Base-by-base conservation (phyloP, 768 basidiomycete genomes). In the Stropharia rugosoannulata region DNA sequence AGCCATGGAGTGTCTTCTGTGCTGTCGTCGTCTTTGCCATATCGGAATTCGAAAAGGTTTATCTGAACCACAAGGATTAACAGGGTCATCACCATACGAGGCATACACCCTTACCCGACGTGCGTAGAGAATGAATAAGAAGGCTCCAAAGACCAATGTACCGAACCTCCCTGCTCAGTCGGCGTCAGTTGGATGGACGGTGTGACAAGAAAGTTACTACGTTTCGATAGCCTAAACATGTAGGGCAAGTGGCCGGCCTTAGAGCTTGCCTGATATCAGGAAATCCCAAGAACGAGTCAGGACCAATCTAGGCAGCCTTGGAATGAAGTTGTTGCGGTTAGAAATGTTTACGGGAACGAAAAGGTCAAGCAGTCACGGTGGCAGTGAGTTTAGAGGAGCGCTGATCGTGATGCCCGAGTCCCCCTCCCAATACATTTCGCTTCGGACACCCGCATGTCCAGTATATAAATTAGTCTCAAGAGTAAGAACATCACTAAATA, bases 111-210 rank as follows among this genome's bases (percentile, higher is more conserved):
- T 22, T 27, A 46, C 45, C 15, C 45, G 19, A 27, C 15, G 16
- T 4, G 45, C 22, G 10, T 46, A 46, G 1, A 46, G 15, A 27
- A 27, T 46, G 45, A 46, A 46, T 46, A 46, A 3, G 22, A 25
- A 22, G 1, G 45, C 45, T 9, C 9, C 16, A 25, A 46, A 46
- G 45, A 46, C 12, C 22, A 46, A 46, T 25, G 45, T 46, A 10
- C 22, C 27, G 22, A 46, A 46, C 27, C 45, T 18, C 45, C 45
- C 45, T 46, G 11, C 29, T 46, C 22, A 29, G 29, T 97, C 29
- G 95, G 74, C 67, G 94, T 87, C 10, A 93, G 91, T 32, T 32
- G 68, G 90, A 93, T 15, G n/a, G 8, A 15, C 2, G 18, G 11
- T 32, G 49, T 11, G 16, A 22, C 4, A 8, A 27, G 45, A 27